phyloP scores from a whole-genome alignment of 176 grass and related monocot species.

The Juncus effusus region DNA sequence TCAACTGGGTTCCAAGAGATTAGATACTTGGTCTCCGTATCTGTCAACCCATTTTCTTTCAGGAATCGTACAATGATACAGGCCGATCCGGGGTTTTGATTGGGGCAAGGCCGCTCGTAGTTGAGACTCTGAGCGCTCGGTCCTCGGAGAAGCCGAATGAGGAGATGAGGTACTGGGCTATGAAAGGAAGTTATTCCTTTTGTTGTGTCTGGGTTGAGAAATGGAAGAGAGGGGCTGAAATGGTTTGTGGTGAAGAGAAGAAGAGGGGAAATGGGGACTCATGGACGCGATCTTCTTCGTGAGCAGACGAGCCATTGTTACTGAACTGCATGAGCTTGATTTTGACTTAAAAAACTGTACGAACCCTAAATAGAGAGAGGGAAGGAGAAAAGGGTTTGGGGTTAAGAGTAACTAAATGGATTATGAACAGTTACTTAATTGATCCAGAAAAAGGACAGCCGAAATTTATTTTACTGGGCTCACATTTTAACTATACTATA shows the following conservation, averaged over 20 bases:
- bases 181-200: neutral
- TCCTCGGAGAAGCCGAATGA: too few species aligned
- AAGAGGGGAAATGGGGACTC: neutral
- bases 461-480: too few species aligned
- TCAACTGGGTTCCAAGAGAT: conserved; percentile 8
- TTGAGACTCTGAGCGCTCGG: neutral
- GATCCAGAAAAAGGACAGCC: too few species aligned
- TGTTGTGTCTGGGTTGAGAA: neutral
- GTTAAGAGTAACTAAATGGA: too few species aligned
- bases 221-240: too few species aligned
- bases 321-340: too few species aligned
- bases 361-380: too few species aligned
- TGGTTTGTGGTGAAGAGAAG: neutral
- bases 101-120: neutral
- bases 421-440: too few species aligned
- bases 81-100: neutral
- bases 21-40: conserved; percentile 11
- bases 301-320: neutral
- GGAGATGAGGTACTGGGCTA: conserved; percentile 21
- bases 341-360: too few species aligned
- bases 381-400: too few species aligned
- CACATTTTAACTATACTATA: too few species aligned
- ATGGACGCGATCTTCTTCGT: neutral
- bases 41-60: conserved; percentile 12
- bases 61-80: neutral